Evolutionary conservation across 2,329 filamentous ascomycete genomes (phyloP), one percentile per base, ranked within the genome.

Genomic region (Cercospora beticola): DNA sequence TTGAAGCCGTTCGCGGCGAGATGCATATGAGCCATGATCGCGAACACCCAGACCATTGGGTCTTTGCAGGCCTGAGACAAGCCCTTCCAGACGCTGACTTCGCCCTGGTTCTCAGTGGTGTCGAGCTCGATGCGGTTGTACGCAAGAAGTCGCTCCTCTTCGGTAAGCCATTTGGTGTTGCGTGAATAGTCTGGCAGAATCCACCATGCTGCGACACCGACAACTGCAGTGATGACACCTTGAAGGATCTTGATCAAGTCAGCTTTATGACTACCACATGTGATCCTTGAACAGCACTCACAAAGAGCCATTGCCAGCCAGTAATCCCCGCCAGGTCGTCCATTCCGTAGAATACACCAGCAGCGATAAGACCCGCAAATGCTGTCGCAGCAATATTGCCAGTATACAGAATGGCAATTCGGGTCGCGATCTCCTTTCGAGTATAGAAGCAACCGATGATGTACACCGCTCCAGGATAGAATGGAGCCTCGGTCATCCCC

Each of bases 261-360:
- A 66, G 58, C 28, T 31, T 33, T 8, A 36, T 58, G 56, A 18
- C 12, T 21, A 33, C 5, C 5, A 21, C 16, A 43, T 7, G 7
- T 5, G 6, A 3, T 18, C 10, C 12, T 12, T 14, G 14, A 14
- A n/a, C 6, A 52, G 4, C 30, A 26, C 33, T 62, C 36, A 46
- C 60, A 58, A 91, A 91, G 0, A 90, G 80, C 72, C 68, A 75
- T 66, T 70, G 76, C 89, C 84, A 92, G 5, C 87, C 88, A 6
- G 83, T 79, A 4, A 88, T 79, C 0, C 88, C 88, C 12, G 79
- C 79, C 0, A 80, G 79, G 6, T 86, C 83, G 70, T 90, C 84
- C 84, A 92, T 86, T 3, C 67, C 63, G 16, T 83, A 80, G 0
- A 85, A 89, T 62, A 93, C 89, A 5, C 89, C 82, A 21, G 82